phyloP scores from a whole-genome alignment of 2,329 filamentous ascomycete genomes.

The Clarireedia hainanense region DNA sequence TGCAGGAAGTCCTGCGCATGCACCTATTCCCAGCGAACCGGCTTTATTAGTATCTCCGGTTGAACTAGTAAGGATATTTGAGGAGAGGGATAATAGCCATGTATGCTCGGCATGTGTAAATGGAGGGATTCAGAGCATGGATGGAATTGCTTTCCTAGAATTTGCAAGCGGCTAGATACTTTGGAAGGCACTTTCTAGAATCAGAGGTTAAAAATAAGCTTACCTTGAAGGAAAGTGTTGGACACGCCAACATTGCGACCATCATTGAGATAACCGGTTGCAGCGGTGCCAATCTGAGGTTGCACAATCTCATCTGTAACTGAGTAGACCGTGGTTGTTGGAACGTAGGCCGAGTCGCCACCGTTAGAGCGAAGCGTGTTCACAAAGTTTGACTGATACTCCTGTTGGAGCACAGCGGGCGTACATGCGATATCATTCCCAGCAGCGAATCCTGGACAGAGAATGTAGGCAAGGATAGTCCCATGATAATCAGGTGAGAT shows the following conservation, averaged over 20 bases:
- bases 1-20: background rate
- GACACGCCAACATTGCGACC: background rate
- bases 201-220: no score
- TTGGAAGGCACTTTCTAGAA: no score
- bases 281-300: constrained; percentile 38
- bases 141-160: no score
- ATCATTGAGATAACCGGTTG: constrained; percentile 38
- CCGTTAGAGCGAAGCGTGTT: constrained; percentile 34
- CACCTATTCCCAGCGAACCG: background rate
- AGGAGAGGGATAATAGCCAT: no score
- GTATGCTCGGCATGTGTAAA: no score
- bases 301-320: constrained; percentile 44
- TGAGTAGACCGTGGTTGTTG: constrained; percentile 46
- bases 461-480: constrained; percentile 31
- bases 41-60: no score
- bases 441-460: constrained; percentile 17
- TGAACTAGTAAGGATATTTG: no score
- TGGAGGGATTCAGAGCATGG: no score
- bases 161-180: no score
- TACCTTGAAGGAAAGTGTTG: background rate
- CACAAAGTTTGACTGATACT: constrained; percentile 37
- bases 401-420: constrained; percentile 33
- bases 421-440: background rate
- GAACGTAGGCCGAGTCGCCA: constrained; percentile 45
- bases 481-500: constrained; percentile 47